phyloP scores from a whole-genome alignment of 2,329 filamentous ascomycete species.

The Diaporthe destruens region DNA sequence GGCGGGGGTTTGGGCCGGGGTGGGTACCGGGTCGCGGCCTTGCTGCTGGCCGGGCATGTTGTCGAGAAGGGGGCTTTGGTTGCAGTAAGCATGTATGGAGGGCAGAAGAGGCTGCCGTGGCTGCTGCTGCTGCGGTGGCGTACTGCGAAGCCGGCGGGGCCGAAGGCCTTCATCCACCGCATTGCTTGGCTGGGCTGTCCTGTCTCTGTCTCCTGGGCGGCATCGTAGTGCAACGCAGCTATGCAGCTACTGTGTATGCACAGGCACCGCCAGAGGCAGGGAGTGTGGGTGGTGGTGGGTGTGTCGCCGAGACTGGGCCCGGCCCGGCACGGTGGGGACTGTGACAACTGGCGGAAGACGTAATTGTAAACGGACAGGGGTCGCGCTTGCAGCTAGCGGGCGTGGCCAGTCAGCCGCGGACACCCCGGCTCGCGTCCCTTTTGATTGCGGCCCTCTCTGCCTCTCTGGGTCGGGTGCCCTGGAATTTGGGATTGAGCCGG shows the following conservation, averaged over 20 bases:
- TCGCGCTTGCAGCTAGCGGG: neutral
- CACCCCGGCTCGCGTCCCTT: slow-evolving; percentile 26
- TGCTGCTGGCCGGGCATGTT: slow-evolving; percentile 46
- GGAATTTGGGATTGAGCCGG: slow-evolving; percentile 17
- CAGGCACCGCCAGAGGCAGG: neutral
- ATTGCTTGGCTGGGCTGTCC: slow-evolving; percentile 25
- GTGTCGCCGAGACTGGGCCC: neutral
- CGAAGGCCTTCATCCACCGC: slow-evolving; percentile 31
- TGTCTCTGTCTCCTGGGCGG: neutral
- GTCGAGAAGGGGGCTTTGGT: slow-evolving; percentile 49
- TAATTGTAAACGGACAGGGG: slow-evolving; percentile 1
- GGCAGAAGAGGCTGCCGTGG: neutral
- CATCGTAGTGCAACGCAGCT: slow-evolving; percentile 3
- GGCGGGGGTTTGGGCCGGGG: slow-evolving; percentile 79
- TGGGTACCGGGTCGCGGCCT: slow-evolving; percentile 72
- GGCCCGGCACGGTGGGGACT: slow-evolving; percentile 24
- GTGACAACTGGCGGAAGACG: neutral
- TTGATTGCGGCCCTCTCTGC: slow-evolving; percentile 22
- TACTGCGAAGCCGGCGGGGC: neutral
- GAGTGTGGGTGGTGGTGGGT: neutral
- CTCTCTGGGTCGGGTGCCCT: neutral
- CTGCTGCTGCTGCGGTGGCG: slow-evolving; percentile 17
- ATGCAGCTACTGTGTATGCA: neutral
- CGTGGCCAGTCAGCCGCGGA: slow-evolving; percentile 23
- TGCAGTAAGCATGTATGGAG: neutral